Conservation (phyloP, 495 filamentous ascomycete genomes). For the Collariella sp. region DNA sequence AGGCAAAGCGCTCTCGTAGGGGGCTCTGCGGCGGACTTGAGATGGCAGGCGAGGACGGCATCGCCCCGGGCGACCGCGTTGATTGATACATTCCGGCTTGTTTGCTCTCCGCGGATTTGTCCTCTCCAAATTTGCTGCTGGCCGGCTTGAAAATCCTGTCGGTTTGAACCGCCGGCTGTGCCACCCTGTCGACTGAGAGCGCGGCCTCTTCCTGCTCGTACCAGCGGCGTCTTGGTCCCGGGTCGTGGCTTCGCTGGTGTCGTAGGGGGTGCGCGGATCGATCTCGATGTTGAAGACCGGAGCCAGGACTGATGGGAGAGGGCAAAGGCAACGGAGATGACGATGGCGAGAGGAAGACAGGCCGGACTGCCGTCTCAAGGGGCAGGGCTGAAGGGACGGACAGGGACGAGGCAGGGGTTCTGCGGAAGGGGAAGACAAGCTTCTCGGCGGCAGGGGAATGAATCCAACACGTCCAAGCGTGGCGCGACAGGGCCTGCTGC, state of each 20-base stretch:
- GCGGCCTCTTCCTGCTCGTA: slow-evolving; percentile 15
- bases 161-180: slow-evolving; percentile 34
- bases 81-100: slow-evolving; percentile 19
- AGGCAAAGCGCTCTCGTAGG: slow-evolving; percentile 33
- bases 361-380: not conserved
- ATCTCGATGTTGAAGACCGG: not conserved
- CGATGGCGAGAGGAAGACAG: not conserved
- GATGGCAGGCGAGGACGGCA: slow-evolving; percentile 13
- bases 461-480: not conserved
- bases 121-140: slow-evolving; percentile 22
- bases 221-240: not conserved
- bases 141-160: slow-evolving; percentile 36
- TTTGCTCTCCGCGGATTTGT: slow-evolving; percentile 37
- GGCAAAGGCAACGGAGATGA: not conserved
- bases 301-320: not conserved
- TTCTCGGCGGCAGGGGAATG: slow-evolving; percentile 3
- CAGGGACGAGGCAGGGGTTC: slow-evolving; percentile 2
- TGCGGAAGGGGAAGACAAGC: slow-evolving; percentile 6
- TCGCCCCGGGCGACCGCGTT: slow-evolving; percentile 27
- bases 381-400: not conserved
- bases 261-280: not conserved
- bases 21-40: slow-evolving; percentile 23
- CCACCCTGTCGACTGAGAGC: slow-evolving; percentile 21
- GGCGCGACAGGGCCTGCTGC: not conserved
- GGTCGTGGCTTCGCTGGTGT: not conserved